Percentiles rank a stretch among this genome's conserved stretches.
These are phyloP conservation scores for Zalaria obscura DNA, from an alignment of 2,329 filamentous ascomycete species.

Conservation along the genomic window DNA sequence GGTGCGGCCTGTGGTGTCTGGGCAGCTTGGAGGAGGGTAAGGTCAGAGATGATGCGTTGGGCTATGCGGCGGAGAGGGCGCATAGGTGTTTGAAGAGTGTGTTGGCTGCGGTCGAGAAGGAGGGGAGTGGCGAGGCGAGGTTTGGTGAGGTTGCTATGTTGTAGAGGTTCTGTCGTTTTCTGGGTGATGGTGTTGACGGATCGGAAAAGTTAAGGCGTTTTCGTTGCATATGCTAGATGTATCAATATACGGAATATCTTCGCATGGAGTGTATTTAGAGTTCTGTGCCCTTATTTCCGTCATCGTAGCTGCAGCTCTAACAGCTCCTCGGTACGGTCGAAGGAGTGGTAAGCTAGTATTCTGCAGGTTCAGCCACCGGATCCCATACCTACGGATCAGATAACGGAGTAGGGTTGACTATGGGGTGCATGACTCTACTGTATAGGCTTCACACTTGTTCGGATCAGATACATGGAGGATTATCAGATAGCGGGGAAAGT, in stretches of 20 bases:
- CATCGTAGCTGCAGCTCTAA: neutral
- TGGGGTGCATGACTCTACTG: no score
- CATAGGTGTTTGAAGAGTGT: conserved; percentile 8
- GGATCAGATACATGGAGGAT: no score
- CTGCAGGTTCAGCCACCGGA: neutral
- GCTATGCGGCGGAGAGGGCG: conserved; percentile 10
- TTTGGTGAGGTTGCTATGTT: conserved; percentile 10
- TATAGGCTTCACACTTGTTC: no score
- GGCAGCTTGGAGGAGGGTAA: conserved; percentile 9
- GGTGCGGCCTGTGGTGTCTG: conserved; percentile 11
- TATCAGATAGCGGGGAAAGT: no score
- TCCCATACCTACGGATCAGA: neutral
- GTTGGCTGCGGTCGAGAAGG: conserved; percentile 5
- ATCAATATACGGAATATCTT: neutral
- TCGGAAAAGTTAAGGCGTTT: neutral
- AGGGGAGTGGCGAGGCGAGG: conserved; percentile 2
- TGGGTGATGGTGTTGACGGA: neutral
- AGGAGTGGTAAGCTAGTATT: neutral
- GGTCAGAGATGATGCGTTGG: conserved; percentile 10
- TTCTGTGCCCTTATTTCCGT: neutral
- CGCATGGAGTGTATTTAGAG: neutral
- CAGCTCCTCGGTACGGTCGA: neutral
- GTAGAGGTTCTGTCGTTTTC: conserved; percentile 2
- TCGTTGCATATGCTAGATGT: neutral
- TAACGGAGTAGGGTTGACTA: neutral